Evolutionary conservation across 441 rosid genomes (phyloP), one percentile per base, ranked within the genome.

Genomic region (Gossypium lobatum): DNA sequence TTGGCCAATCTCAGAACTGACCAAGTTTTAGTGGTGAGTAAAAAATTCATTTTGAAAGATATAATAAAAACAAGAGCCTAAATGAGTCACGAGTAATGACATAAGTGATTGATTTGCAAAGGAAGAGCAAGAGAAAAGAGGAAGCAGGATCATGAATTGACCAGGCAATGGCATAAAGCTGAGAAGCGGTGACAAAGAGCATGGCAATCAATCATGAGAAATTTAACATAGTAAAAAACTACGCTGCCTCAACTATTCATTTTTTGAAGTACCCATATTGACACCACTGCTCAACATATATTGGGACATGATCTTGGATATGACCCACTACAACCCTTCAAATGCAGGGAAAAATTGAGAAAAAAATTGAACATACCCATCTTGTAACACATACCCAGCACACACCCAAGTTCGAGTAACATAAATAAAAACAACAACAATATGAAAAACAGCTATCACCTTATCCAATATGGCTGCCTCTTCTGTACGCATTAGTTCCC

Each of bases 401-500:
- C 57, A 16, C 20, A 53, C 57, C 57, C 57, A n/a, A 53, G 20
- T 16, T 53, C 10, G 21, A 53, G 57, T 53, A 53, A 53, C 57
- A 53, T 53, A 16, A n/a, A 53, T 45, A 16, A 52, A 71, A 73
- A 8, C 39, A 18, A 64, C 6, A 55, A 73, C 2, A 53, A 75
- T 60, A 70, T 26, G 48, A 59, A 57, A 70, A 48, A 25, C 57
- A 78, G 70, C 72, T 21, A 74, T 26, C 76, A 96, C 98, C 99
- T 96, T 96, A 80, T 96, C 95, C 82, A 93, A 79, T 66, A 96
- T 87, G 60, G 97, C 97, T 28, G 93, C 98, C 86, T 96, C 97
- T 87, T 96, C 97, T 20, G 89, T 86, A 73, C 74, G 90, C 98
- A 96, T 96, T 64, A 96, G 92, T 78, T 92, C 97, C 78, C 97